Evolutionary conservation across 2,329 filamentous ascomycete genomes (phyloP).

Genomic region (Rutstroemia sydowiana): DNA sequence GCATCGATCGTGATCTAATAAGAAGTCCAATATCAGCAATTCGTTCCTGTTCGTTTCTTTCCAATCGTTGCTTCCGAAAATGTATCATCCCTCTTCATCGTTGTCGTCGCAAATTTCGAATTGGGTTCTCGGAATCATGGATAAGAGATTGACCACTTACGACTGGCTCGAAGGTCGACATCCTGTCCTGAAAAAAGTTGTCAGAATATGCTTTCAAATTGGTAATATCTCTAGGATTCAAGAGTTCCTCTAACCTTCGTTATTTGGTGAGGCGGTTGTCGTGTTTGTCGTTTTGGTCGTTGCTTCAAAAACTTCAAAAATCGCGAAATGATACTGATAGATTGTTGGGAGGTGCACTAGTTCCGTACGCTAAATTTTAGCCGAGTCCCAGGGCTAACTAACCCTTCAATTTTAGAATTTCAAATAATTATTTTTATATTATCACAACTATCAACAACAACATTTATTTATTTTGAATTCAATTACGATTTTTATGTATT

Average conservation of each 20-base stretch:
- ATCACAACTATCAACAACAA: neutral
- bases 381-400: conserved; percentile 20
- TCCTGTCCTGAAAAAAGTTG: conserved; percentile 37
- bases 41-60: conserved; percentile 14
- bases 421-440: conserved; percentile 10
- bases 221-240: neutral
- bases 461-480: neutral
- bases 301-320: conserved; percentile 10
- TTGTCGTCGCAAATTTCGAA: conserved; percentile 14
- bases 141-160: conserved; percentile 44
- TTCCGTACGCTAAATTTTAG: conserved; percentile 13
- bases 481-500: no score
- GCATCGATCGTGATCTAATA: conserved; percentile 94
- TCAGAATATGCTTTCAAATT: conserved; percentile 22
- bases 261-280: conserved; percentile 29
- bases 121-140: neutral
- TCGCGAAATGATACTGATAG: conserved; percentile 5
- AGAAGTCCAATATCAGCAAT: conserved; percentile 30
- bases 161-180: conserved; percentile 65
- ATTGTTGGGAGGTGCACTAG: neutral
- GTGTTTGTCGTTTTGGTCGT: conserved; percentile 26
- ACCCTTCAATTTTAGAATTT: conserved; percentile 12
- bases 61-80: conserved; percentile 8
- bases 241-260: conserved; percentile 31
- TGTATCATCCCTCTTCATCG: neutral